A percentile compares a stretch with the other conserved stretches of the same genome.
Evolutionary conservation across 192 early-diverging fungal species (phyloP).

Genomic region (Lunasporangiospora selenospora): DNA sequence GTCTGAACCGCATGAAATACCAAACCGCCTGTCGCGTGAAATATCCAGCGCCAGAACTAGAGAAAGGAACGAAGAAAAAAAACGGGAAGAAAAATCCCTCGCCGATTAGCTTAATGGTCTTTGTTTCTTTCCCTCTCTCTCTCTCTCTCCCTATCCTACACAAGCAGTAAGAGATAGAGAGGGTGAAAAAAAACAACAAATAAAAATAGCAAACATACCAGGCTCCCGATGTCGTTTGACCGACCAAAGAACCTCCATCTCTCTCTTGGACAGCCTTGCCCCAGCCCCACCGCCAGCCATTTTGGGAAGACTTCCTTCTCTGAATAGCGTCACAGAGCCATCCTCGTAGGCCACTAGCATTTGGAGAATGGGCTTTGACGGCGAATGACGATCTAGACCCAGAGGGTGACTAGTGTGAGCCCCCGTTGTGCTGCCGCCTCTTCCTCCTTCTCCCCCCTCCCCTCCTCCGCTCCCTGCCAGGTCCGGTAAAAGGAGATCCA

Average conservation of each 20-base stretch:
- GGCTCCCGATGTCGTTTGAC: slow-evolving; percentile 41
- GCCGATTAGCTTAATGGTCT: too few species aligned
- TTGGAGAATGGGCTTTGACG: slow-evolving; percentile 1
- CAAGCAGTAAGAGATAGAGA: neutral
- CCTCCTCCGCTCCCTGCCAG: neutral
- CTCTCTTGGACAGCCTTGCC: neutral
- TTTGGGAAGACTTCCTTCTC: neutral
- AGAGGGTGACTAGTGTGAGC: too few species aligned
- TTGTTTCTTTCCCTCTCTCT: too few species aligned
- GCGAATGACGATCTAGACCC: neutral
- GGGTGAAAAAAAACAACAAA: neutral
- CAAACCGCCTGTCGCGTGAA: slow-evolving; percentile 31
- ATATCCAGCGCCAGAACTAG: slow-evolving; percentile 43
- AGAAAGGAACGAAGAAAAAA: neutral
- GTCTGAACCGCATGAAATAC: slow-evolving; percentile 44
- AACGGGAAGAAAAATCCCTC: neutral
- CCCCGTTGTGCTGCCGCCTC: neutral
- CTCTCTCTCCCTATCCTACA: neutral
- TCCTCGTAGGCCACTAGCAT: slow-evolving; percentile 49
- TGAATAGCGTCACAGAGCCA: slow-evolving; percentile 36
- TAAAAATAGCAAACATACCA: slow-evolving; percentile 14
- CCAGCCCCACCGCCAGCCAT: neutral
- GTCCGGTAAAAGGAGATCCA: too few species aligned
- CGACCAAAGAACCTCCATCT: slow-evolving; percentile 31
- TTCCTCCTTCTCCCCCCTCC: neutral